These are phyloP conservation scores for Aspergillus nidulans DNA, from an alignment of 495 filamentous ascomycete species.

Conservation along the genomic window DNA sequence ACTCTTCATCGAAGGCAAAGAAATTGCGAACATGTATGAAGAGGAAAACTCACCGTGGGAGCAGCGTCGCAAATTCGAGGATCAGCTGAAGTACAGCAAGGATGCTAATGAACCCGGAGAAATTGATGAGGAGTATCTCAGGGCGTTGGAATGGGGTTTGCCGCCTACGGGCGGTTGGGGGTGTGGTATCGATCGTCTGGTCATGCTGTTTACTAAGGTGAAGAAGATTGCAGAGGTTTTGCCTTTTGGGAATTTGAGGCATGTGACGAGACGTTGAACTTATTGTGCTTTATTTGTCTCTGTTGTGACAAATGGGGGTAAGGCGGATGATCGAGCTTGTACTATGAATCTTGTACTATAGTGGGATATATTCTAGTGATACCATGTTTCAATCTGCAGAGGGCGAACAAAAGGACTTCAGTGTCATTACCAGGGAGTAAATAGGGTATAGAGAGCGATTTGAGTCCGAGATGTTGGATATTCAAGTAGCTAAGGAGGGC, in stretches of 20 bases:
- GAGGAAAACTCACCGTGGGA: constrained; percentile 93
- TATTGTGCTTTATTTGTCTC: not conserved
- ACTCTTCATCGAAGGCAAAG: constrained; percentile 74
- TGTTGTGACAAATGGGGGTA: no score
- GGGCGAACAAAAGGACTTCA: not conserved
- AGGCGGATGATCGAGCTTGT: no score
- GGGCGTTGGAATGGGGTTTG: constrained; percentile 79
- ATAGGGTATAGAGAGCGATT: not conserved
- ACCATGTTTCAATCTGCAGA: not conserved
- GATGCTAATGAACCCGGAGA: constrained; percentile 34
- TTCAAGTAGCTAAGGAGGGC: not conserved
- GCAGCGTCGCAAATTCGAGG: constrained; percentile 77
- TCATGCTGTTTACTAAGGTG: constrained; percentile 79
- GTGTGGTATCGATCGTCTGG: constrained; percentile 81
- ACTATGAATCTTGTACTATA: not conserved
- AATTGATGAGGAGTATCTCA: constrained; percentile 80
- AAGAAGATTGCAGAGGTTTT: constrained; percentile 77
- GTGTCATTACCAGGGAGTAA: not conserved
- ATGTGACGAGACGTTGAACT: constrained; percentile 28
- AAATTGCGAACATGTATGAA: constrained; percentile 93
- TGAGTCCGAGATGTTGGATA: not conserved
- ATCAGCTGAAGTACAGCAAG: constrained; percentile 47
- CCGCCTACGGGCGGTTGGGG: constrained; percentile 97
- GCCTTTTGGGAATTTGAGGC: constrained; percentile 76
- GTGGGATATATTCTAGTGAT: not conserved